Percentiles rank a stretch among this genome's conserved stretches.
phyloP scores from a whole-genome alignment of 2,329 filamentous ascomycete genomes.

The Fusarium floridanum region DNA sequence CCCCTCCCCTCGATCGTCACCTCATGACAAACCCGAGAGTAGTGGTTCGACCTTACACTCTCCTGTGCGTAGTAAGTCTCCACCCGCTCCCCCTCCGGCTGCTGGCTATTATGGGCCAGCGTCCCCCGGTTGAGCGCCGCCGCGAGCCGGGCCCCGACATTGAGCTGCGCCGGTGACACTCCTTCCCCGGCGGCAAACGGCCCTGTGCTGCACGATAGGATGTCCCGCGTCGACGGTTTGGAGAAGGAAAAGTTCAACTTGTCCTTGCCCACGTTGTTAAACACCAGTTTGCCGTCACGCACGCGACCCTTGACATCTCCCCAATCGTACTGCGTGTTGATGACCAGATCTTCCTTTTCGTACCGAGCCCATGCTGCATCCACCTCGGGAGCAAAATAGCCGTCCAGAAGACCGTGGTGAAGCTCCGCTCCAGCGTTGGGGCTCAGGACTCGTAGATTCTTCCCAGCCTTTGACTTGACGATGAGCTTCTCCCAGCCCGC shows the following conservation, averaged over 20 bases:
- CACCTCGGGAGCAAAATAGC: conserved; percentile 65
- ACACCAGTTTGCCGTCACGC: conserved; percentile 54
- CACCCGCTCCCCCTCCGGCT: conserved; percentile 65
- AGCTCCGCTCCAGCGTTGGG: conserved; percentile 64
- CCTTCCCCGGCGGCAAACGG: conserved; percentile 61
- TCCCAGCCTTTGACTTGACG: conserved; percentile 55
- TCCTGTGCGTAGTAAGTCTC: conserved; percentile 63
- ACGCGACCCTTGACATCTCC: conserved; percentile 62
- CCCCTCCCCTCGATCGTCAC: conserved; percentile 70
- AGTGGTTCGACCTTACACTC: conserved; percentile 72
- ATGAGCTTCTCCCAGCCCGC: conserved; percentile 67
- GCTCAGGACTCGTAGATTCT: conserved; percentile 64
- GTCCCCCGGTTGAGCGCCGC: conserved; percentile 83
- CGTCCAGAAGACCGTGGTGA: conserved; percentile 59
- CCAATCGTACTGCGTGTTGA: conserved; percentile 68
- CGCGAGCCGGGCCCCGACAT: conserved; percentile 78
- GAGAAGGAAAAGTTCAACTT: conserved; percentile 51
- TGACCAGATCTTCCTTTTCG: conserved; percentile 55
- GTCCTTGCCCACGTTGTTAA: conserved; percentile 56
- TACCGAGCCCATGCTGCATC: conserved; percentile 67
- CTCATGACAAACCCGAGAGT: conserved; percentile 73
- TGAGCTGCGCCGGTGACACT: conserved; percentile 63
- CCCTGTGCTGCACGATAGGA: conserved; percentile 67
- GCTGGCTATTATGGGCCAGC: conserved; percentile 65
- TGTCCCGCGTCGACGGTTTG: conserved; percentile 62